Evolutionary conservation across 352 stramenopile species (phyloP), one percentile per base, ranked within the genome.

Genomic region (Pythium utonaiense): DNA sequence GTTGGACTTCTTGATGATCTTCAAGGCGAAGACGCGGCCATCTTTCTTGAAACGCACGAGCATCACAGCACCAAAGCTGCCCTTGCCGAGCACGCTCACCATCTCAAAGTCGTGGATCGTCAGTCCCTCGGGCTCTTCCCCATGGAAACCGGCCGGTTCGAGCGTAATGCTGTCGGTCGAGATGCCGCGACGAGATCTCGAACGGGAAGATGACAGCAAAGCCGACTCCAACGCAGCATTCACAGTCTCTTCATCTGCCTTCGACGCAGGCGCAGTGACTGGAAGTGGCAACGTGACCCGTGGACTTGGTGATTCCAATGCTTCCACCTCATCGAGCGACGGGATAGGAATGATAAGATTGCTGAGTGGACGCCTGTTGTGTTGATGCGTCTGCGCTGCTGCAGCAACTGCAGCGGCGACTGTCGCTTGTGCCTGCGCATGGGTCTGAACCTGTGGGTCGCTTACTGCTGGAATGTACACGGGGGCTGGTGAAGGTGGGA

Each of bases 101-200:
- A 96, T 96, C 57, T 96, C 86, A n/a, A 96, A 96, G 60, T 96
- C 84, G 45, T 96, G 83, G 54, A 96, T 96, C 34, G 84, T 93
- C 40, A 94, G 70, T 3, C 73, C 70, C 56, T 96, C 83, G 4
- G 70, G 63, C 22, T 78, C 73, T 57, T 67, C 34, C 14, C 52
- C 41, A 0, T 59, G 59, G 36, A 60, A 72, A 7, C 52, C 52
- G 0, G 65, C 66, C 3, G n/a, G 21, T 27, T 72, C 65, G 4
- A 72, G 49, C 2, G 55, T 59, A 38, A 65, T 65, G 30, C 65
- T 72, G 8, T 70, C 64, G 10, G 38, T 34, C 2, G 64, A 66
- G 5, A 42, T 45, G 25, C 52, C 65, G 7, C 60, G 53, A 12
- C 60, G 55, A 21, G 59, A 60, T 38, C 55, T 33, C 13, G 58